These are phyloP conservation scores for Pochonia chlamydosporia DNA, from an alignment of 2,329 filamentous ascomycete genomes.

Conservation along the genomic window DNA sequence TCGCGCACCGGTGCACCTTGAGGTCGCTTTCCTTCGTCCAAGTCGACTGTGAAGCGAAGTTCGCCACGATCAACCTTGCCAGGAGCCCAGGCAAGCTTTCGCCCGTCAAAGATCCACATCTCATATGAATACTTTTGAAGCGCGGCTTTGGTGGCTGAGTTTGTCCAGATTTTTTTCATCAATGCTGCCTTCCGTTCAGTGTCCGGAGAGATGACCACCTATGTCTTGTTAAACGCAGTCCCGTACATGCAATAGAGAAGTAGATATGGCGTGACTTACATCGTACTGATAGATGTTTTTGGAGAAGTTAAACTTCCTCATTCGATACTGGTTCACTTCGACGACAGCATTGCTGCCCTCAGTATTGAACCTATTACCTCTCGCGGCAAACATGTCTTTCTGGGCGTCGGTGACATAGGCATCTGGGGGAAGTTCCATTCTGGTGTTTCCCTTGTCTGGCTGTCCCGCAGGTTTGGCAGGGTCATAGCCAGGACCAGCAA, in stretches of 20 bases:
- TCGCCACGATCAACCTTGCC: conserved; percentile 39
- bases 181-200: conserved; percentile 56
- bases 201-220: conserved; percentile 63
- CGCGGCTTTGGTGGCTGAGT: conserved; percentile 48
- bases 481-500: conserved; percentile 33
- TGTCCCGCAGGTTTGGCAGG: conserved; percentile 29
- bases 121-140: conserved; percentile 41
- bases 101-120: conserved; percentile 72
- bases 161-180: conserved; percentile 72
- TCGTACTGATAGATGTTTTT: conserved; percentile 77
- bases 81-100: conserved; percentile 73
- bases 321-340: conserved; percentile 69
- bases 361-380: conserved; percentile 43
- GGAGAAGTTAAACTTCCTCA: conserved; percentile 50
- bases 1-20: conserved; percentile 23
- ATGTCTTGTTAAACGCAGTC: conserved; percentile 7
- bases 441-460: conserved; percentile 32
- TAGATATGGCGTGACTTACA: conserved; percentile 47
- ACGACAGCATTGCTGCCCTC: conserved; percentile 50
- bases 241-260: background rate
- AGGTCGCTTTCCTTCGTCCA: conserved; percentile 61
- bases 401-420: conserved; percentile 38
- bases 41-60: conserved; percentile 57
- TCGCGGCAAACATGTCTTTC: conserved; percentile 29
- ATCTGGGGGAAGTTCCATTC: conserved; percentile 53